These are phyloP conservation scores for Fusarium chaquense DNA, from an alignment of 2,329 filamentous ascomycete species.

Conservation along the genomic window DNA sequence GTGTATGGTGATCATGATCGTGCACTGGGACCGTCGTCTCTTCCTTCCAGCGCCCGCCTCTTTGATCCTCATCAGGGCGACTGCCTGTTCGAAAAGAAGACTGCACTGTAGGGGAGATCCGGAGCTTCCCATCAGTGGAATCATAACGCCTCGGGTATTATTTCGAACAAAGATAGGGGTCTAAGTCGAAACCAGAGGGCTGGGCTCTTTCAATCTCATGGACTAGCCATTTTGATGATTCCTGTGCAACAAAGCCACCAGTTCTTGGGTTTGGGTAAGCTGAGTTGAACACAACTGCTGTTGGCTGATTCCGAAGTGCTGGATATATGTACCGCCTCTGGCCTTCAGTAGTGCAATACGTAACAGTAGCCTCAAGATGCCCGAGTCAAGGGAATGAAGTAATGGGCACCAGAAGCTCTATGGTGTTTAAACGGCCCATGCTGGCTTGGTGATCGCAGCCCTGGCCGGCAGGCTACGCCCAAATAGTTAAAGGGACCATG, in stretches of 20 bases:
- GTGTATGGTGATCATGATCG: constrained; percentile 44
- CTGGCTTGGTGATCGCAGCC: constrained; percentile 34
- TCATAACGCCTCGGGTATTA: constrained; percentile 23
- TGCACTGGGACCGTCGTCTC: constrained; percentile 27
- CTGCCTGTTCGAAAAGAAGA: constrained; percentile 16
- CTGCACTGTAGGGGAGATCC: constrained; percentile 4
- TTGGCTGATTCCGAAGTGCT: constrained; percentile 15
- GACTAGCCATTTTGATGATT: constrained; percentile 15
- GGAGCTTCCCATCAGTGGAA: constrained; percentile 12
- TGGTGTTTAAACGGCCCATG: constrained; percentile 26
- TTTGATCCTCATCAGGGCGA: constrained; percentile 18
- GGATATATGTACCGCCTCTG: constrained; percentile 22
- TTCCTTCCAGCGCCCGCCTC: constrained; percentile 7
- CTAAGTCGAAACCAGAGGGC: constrained; percentile 6
- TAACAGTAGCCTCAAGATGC: constrained; percentile 24
- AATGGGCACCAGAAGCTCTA: constrained; percentile 20
- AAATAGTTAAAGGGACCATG: constrained; percentile 19
- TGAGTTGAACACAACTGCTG: constrained; percentile 3
- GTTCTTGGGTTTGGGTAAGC: not conserved
- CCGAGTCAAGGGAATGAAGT: constrained; percentile 41
- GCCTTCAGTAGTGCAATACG: not conserved
- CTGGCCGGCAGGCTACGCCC: constrained; percentile 30
- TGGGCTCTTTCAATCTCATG: constrained; percentile 3
- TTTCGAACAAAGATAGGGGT: constrained; percentile 22
- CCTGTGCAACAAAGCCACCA: constrained; percentile 2